phyloP scores from a whole-genome alignment of 495 filamentous ascomycete genomes.

The Choiromyces venosus region DNA sequence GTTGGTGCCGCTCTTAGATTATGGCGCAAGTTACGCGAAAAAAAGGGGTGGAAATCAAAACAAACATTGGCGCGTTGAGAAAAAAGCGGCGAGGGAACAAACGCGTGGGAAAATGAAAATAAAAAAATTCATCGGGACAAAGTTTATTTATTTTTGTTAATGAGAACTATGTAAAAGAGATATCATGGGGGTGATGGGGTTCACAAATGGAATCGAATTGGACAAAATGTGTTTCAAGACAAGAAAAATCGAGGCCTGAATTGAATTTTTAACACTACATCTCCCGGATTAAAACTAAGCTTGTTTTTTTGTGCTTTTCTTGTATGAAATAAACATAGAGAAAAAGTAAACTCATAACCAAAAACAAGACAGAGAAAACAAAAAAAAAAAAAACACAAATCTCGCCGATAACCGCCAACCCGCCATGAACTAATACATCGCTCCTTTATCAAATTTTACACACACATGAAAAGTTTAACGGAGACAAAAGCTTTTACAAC shows the following conservation, averaged over 20 bases:
- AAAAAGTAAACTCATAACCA: neutral
- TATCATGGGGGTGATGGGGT: neutral
- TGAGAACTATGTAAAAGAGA: neutral
- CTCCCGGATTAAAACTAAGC: conserved; percentile 1
- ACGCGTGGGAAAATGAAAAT: neutral
- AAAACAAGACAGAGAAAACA: neutral
- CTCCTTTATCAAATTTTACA: conserved; percentile 32
- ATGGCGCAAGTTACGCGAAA: neutral
- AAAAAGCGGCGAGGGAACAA: neutral
- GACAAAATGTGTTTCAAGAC: neutral
- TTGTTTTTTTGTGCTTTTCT: conserved; percentile 2
- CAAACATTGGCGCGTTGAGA: neutral
- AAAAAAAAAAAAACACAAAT: neutral
- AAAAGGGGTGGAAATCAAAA: neutral
- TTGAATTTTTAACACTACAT: conserved; percentile 2
- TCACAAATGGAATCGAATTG: neutral
- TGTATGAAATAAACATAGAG: neutral
- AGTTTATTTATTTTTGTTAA: neutral
- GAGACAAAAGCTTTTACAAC: conserved; percentile 37
- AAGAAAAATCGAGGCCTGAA: neutral
- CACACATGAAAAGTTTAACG: conserved; percentile 33
- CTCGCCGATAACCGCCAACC: neutral
- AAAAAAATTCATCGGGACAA: neutral
- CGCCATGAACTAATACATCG: neutral
- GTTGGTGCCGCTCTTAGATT: neutral